phyloP scores from a whole-genome alignment of 352 stramenopile genomes.

The Poterioochromonas sp. region DNA sequence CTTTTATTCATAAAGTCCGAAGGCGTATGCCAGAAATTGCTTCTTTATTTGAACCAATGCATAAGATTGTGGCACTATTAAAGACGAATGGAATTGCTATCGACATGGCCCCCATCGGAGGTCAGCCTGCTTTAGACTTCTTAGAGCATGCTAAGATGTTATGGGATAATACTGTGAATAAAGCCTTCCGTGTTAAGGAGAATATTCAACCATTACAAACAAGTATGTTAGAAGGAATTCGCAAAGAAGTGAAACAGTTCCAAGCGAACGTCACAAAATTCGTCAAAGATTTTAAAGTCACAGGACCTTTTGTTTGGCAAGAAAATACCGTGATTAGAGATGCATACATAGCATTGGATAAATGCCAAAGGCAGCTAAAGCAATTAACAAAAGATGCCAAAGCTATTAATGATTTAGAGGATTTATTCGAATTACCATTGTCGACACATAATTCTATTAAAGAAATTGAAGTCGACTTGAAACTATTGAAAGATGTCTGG shows the following conservation, averaged over 20 bases:
- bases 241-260: conserved; percentile 53
- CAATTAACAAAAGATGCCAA: conserved; percentile 59
- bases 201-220: conserved; percentile 75
- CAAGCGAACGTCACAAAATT: conserved; percentile 38
- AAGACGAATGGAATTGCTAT: conserved; percentile 73
- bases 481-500: conserved; percentile 72
- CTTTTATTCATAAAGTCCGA: conserved; percentile 71
- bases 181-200: conserved; percentile 82
- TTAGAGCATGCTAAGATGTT: conserved; percentile 71
- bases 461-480: conserved; percentile 58
- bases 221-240: conserved; percentile 68
- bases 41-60: conserved; percentile 60
- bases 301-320: conserved; percentile 51
- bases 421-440: conserved; percentile 72
- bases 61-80: conserved; percentile 64
- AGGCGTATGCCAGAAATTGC: conserved; percentile 67
- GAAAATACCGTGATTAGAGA: conserved; percentile 43
- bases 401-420: conserved; percentile 69
- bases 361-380: conserved; percentile 54
- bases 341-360: conserved; percentile 59
- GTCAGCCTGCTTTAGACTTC: conserved; percentile 66
- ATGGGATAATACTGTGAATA: conserved; percentile 83
- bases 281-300: conserved; percentile 53
- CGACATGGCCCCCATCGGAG: conserved; percentile 70
- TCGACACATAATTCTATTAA: conserved; percentile 48